Evolutionary conservation across 306 rosid species (phyloP), one percentile per base, ranked within the genome.

Genomic region (Morella rubra): DNA sequence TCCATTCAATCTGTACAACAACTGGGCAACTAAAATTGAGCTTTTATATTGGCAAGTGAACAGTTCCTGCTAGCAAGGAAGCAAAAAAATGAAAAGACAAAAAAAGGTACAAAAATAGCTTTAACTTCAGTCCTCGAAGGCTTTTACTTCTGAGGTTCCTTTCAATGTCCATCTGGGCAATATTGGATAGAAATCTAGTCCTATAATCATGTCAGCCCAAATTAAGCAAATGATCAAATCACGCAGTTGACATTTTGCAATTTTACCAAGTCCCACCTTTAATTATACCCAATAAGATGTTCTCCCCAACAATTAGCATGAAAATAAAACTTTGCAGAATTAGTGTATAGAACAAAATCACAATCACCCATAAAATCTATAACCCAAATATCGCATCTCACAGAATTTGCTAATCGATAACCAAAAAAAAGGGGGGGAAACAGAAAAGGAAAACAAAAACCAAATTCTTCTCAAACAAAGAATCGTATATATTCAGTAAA

Each of bases 371-470:
- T 27, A 50, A 76, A 10, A 27, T 27, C 53, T 75, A 59, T 64
- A 65, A 72, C 76, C 76, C 75, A 72, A 14, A 71, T 81, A 71
- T 64, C 71, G 67, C 62, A 73, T 70, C 71, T n/a, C 44, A 32
- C 46, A 76, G 54, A 44, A 37, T 65, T 20, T 44, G 54, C 62
- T 0, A 71, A 46, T 45, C 46, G 45, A 40, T 4, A 59, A 20
- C 14, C n/a, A n/a, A 44, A 20, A 45, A 19, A 53, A 56, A 15
- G 19, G 5, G 10, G 16, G 16, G 46, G 54, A 45, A 24, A 14
- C 1, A 18, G 24, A 67, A 32, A 49, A 6, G 44, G 53, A 77
- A 56, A 14, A 14, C 12, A 27, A 27, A 41, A 70, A 42, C 53
- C 1, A 7, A 44, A 79, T 27, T 53, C 44, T 2, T 19, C 76